Percentiles rank a stretch among this genome's conserved stretches.
Conservation (phyloP, 768 basidiomycete species). For the Mycena venus region DNA sequence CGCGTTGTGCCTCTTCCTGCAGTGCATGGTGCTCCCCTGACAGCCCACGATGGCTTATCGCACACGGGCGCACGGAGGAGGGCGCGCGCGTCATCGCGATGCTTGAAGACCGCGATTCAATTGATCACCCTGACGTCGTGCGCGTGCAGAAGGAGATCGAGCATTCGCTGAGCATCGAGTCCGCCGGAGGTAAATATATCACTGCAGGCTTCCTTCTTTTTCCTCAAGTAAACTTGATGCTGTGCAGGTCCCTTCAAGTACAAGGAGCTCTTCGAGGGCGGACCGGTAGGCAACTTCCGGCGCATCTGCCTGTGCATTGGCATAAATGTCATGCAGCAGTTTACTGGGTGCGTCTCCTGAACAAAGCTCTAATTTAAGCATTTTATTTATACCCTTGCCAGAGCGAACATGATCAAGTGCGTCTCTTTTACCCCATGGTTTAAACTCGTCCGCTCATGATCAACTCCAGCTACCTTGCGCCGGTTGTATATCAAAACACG, state of each 20-base stretch:
- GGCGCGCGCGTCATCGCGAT: slow-evolving; percentile 50
- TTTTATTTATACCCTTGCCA: slow-evolving; percentile 13
- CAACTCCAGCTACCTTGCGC: slow-evolving; percentile 55
- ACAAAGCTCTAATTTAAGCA: neutral
- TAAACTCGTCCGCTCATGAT: too few relatives aligned
- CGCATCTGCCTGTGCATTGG: slow-evolving; percentile 55
- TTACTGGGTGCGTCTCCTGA: slow-evolving; percentile 49
- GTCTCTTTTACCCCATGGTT: neutral
- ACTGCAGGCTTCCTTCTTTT: neutral
- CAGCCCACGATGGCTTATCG: slow-evolving; percentile 56
- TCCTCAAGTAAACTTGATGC: neutral
- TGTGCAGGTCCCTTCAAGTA: slow-evolving; percentile 50
- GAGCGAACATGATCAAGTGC: slow-evolving; percentile 56
- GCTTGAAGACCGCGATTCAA: slow-evolving; percentile 47
- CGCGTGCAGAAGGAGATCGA: slow-evolving; percentile 52
- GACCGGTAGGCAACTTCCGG: slow-evolving; percentile 53
- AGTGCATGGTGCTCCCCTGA: slow-evolving; percentile 52
- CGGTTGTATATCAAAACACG: slow-evolving; percentile 57
- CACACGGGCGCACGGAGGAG: slow-evolving; percentile 51
- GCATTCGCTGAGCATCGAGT: slow-evolving; percentile 50
- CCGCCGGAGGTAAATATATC: slow-evolving; percentile 55
- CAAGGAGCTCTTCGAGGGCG: slow-evolving; percentile 50
- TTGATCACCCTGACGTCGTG: slow-evolving; percentile 50
- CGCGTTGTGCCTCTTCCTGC: slow-evolving; percentile 51
- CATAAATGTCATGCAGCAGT: slow-evolving; percentile 57